These are phyloP conservation scores for Helianthus tuberosus DNA, from an alignment of 129 eudicot genomes.

Conservation along the genomic window DNA sequence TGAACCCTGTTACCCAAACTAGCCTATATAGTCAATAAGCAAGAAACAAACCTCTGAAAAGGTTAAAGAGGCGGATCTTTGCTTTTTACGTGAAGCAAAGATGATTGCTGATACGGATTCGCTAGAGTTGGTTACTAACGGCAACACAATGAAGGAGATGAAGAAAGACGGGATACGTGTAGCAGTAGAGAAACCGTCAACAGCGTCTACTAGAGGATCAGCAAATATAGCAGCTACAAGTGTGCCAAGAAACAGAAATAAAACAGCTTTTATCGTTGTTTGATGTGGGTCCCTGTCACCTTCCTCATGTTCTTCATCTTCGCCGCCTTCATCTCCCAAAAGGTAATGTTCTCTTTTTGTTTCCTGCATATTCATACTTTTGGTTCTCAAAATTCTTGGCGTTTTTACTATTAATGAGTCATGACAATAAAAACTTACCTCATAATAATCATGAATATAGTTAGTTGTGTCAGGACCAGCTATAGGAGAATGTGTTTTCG, in stretches of 20 bases:
- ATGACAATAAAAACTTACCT: conserved; percentile 1
- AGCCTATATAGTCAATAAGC: background rate
- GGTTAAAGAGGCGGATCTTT: conserved; percentile 79
- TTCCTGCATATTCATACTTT: conserved; percentile 42
- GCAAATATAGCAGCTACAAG: conserved; percentile 78
- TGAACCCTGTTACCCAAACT: background rate
- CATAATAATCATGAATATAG: conserved; percentile 32
- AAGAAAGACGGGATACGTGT: conserved; percentile 82
- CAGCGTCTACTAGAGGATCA: conserved; percentile 84
- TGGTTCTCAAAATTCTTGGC: background rate
- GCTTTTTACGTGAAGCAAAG: conserved; percentile 69
- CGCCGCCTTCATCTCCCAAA: conserved; percentile 51
- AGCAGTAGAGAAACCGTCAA: conserved; percentile 69
- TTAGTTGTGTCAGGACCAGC: conserved; percentile 42
- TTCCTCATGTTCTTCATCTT: conserved; percentile 51
- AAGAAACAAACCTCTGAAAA: conserved; percentile 76
- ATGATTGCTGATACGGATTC: conserved; percentile 89
- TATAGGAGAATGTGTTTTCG: conserved; percentile 26
- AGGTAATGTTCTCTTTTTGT: conserved; percentile 60
- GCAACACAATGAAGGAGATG: conserved; percentile 81
- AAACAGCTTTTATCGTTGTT: conserved; percentile 62
- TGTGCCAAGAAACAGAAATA: conserved; percentile 65
- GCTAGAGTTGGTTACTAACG: conserved; percentile 82
- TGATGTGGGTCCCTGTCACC: conserved; percentile 38
- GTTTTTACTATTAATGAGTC: background rate